Conservation (phyloP, 148 eudicot genomes). For the Diospyros kaki region DNA sequence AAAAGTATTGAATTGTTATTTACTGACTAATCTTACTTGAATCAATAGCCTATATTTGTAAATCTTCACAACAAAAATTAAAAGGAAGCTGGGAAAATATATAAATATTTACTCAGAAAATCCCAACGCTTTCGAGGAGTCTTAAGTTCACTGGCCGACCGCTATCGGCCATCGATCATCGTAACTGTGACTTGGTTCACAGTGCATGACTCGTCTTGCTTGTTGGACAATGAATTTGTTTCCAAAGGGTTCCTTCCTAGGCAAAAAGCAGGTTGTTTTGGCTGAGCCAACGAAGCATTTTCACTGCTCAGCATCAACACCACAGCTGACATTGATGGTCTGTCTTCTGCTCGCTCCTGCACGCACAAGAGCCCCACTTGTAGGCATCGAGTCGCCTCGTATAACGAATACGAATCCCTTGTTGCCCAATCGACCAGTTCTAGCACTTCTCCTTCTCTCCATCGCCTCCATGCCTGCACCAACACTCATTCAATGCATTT, state of each 20-base stretch:
- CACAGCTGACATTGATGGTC: constrained; percentile 38
- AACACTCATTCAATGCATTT: background rate
- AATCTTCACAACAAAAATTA: no score
- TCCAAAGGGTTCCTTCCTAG: constrained; percentile 18
- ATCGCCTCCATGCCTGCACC: constrained; percentile 9
- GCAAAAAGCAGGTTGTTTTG: constrained; percentile 36
- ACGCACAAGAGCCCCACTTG: constrained; percentile 39
- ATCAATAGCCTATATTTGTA: no score
- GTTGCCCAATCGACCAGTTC: background rate
- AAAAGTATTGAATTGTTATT: no score
- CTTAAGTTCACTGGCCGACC: no score
- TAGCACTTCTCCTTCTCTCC: constrained; percentile 5
- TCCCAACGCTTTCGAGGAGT: no score
- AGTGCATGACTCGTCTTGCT: background rate
- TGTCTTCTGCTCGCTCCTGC: constrained; percentile 31
- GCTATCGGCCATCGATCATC: no score
- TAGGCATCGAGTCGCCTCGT: constrained; percentile 1
- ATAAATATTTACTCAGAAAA: no score
- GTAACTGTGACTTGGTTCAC: no score
- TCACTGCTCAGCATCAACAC: constrained; percentile 29
- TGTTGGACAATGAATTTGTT: background rate
- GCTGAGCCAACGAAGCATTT: constrained; percentile 9
- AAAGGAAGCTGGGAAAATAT: no score
- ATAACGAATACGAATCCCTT: background rate
- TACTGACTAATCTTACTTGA: no score